Conservation (phyloP, 129 eudicot species). For the Lonicera japonica region DNA sequence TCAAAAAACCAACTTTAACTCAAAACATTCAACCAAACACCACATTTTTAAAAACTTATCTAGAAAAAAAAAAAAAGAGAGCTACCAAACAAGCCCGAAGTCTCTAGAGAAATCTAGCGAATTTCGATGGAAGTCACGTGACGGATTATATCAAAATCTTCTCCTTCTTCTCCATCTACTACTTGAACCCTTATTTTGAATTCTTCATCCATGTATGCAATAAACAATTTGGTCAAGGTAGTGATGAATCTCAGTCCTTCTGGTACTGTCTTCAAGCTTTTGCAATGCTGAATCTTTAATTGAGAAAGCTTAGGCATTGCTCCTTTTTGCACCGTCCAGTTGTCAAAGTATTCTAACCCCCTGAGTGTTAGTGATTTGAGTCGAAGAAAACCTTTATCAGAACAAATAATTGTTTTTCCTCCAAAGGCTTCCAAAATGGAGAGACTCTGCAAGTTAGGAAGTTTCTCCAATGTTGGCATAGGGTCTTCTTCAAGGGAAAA, state of each 20-base stretch:
- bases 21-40: too few relatives aligned
- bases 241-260: conserved; percentile 10
- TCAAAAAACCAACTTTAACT: too few relatives aligned
- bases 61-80: too few relatives aligned
- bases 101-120: too few relatives aligned
- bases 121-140: conserved; percentile 1
- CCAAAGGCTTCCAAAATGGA: conserved; percentile 7
- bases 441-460: conserved; percentile 11
- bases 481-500: conserved; percentile 19
- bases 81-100: too few relatives aligned
- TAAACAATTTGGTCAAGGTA: background rate
- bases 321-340: conserved; percentile 28
- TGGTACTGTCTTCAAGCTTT: conserved; percentile 23
- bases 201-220: background rate
- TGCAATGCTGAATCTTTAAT: conserved; percentile 7
- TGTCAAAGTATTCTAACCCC: conserved; percentile 10
- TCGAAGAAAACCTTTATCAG: conserved; percentile 19
- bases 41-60: too few relatives aligned
- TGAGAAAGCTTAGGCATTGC: conserved; percentile 20
- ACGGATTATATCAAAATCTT: background rate
- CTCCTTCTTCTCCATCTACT: conserved; percentile 1
- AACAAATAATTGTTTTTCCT: conserved; percentile 18
- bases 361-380: conserved; percentile 12
- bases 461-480: conserved; percentile 23
- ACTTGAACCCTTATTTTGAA: conserved; percentile 4